Percentiles rank a stretch among this genome's conserved stretches.
These are phyloP conservation scores for Pseudogymnoascus sp. DNA, from an alignment of 2,329 filamentous ascomycete genomes.

Conservation along the genomic window DNA sequence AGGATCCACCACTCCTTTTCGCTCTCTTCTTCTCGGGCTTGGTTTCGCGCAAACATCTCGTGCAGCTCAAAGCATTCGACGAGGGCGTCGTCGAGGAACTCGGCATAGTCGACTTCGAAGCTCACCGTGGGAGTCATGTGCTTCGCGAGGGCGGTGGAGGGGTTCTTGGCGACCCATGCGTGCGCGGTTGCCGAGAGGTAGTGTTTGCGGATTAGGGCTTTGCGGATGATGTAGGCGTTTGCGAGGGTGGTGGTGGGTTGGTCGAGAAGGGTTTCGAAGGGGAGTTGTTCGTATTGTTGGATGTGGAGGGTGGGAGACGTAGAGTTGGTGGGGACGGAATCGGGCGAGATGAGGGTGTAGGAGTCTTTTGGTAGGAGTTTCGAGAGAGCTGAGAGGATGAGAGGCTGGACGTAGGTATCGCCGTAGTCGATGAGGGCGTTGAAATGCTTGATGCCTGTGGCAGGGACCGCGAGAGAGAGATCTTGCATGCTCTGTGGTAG, in stretches of 20 bases:
- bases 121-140: slow-evolving; percentile 73
- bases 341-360: slow-evolving; percentile 47
- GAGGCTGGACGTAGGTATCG: slow-evolving; percentile 79
- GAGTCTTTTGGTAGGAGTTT: slow-evolving; percentile 46
- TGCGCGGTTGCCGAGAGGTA: slow-evolving; percentile 78
- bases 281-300: slow-evolving; percentile 75
- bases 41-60: slow-evolving; percentile 67
- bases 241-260: slow-evolving; percentile 56
- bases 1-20: slow-evolving; percentile 90
- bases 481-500: slow-evolving; percentile 14
- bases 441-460: slow-evolving; percentile 33
- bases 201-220: slow-evolving; percentile 93
- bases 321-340: slow-evolving; percentile 22
- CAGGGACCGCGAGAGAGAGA: slow-evolving; percentile 19
- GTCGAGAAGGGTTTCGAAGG: slow-evolving; percentile 66
- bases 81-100: slow-evolving; percentile 90
- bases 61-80: slow-evolving; percentile 82
- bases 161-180: slow-evolving; percentile 80
- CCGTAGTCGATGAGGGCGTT: slow-evolving; percentile 77
- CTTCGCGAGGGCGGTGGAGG: slow-evolving; percentile 54
- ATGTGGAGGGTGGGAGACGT: slow-evolving; percentile 54
- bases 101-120: slow-evolving; percentile 93
- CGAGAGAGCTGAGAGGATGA: slow-evolving; percentile 67
- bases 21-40: slow-evolving; percentile 26
- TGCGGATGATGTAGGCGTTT: slow-evolving; percentile 92